Evolutionary conservation across 1,284 basidiomycete genomes (phyloP), one percentile per base, ranked within the genome.

Genomic region (Ustilago xerochloae): DNA sequence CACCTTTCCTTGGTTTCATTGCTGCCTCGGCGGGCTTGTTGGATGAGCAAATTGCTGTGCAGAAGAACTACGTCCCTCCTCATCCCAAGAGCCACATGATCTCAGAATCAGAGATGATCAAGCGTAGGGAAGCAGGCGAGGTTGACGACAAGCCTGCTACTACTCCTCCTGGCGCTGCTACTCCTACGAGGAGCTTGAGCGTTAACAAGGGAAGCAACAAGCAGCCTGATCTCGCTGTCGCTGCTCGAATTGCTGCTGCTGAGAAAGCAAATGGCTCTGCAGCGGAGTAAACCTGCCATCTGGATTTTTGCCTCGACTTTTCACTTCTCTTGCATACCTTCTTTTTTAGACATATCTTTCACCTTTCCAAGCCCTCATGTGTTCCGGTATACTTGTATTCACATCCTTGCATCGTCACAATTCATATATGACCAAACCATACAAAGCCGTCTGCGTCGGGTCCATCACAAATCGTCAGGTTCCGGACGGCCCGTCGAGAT

Each of bases 1-100:
- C 96, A 3, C 92, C 94, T 0, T 99, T 97, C 90, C 90, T 99
- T 35, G 97, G 97, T 15, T 92, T 99, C 82, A 89, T 99, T 41
- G 91, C 96, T 3, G 94, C 97, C 0, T 88, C 96, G 0, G 91
- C 90, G 38, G 90, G 91, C 0, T 33, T 72, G 59, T 88, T 99
- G 13, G 86, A 89, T 30, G 91, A 93, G 82, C 93, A 97, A 84
- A 82, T 95, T 29, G 88, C 87, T 52, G 81, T 86, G 35, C 95
- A 96, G 85, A 85, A 86, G 65, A 83, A 81, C 56, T 89, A 87
- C 82, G 80, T 80, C 26, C 86, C 87, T 26, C 88, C 88, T 43
- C 88, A 88, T 65, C 87, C 88, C 8, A 65, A 75, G 67, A 76
- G 69, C 39, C 63, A 72, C 56, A 83, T 84, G 82, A 70, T 84